Conservation (phyloP, 139 green algal genomes). For the Tetradesmus lagerheimii region DNA sequence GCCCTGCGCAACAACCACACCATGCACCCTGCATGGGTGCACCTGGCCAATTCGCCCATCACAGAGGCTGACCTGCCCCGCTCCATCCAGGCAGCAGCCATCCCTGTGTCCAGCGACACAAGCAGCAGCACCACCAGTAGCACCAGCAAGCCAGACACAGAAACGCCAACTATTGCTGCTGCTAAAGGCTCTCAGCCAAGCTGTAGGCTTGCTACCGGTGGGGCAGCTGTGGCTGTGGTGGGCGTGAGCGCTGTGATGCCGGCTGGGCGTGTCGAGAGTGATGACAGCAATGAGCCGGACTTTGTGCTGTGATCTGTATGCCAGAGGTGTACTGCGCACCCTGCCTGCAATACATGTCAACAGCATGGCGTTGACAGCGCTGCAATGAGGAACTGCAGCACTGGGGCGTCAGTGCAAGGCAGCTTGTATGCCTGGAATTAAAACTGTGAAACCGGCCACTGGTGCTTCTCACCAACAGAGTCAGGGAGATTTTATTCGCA, state of each 20-base stretch:
- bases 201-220: neutral
- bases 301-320: neutral
- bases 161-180: neutral
- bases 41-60: conserved; percentile 34
- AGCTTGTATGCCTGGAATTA: too few relatives aligned
- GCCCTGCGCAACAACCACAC: conserved; percentile 53
- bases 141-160: neutral
- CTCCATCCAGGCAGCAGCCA: neutral
- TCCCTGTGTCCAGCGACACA: neutral
- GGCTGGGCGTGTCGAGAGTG: neutral
- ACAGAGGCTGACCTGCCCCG: conserved; percentile 33
- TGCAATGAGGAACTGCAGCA: too few relatives aligned
- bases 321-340: too few relatives aligned
- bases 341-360: too few relatives aligned
- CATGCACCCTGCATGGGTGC: conserved; percentile 53
- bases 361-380: too few relatives aligned
- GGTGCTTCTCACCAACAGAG: too few relatives aligned
- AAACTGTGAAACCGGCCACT: too few relatives aligned
- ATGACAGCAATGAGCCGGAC: neutral
- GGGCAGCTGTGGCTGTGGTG: neutral
- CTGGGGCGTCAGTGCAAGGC: too few relatives aligned
- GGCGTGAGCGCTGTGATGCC: neutral
- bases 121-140: neutral
- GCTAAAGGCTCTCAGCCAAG: neutral
- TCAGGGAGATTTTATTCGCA: too few relatives aligned